Base-by-base conservation (phyloP, 176 grass and related monocot genomes). In the Ensete ventricosum region DNA sequence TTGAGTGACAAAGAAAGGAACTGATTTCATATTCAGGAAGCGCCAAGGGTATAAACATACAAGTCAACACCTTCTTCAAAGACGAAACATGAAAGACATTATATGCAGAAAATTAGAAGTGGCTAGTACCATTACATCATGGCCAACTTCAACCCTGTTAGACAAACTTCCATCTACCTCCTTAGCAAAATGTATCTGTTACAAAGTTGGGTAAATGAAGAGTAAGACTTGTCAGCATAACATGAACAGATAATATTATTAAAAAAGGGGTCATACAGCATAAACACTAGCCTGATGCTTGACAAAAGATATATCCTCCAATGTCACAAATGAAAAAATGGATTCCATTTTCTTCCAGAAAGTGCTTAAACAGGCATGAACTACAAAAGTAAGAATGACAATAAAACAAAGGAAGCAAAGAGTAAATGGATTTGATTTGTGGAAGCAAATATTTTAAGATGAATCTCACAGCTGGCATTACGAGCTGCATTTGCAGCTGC, bases 271-370 rank as follows among this genome's bases (percentile, higher is more conserved):
- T 2, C 72, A 17, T 8, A 55, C 23, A 29, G 11, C 55, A 74
- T 17, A 74, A 14, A 64, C 49, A 77, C 82, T 66, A 75, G 81
- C 92, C 92, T 96, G 89, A 67, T 89, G 74, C 82, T 85, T 85
- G 75, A 92, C 82, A 73, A 86, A 96, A 74, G 82, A 71, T 34
- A 86, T 64, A 81, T 92, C 88, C 69, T 89, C 73, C 25, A 66
- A 78, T 77, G 76, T 83, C 76, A 81, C 63, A 68, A 81, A 85
- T 78, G 84, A 82, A 77, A 96, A 86, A 78, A 84, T 76, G 22
- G 87, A 82, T 84, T 96, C 92, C 92, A 96, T 92, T 80, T 87
- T 92, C 80, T 92, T 92, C 92, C 92, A 96, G 75, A 96, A 96
- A 72, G 84, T 65, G 2, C 88, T 81, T 49, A 78, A 85, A 71